Base-by-base conservation (phyloP, 2,329 filamentous ascomycete species). In the Pseudogymnoascus verrucosus region DNA sequence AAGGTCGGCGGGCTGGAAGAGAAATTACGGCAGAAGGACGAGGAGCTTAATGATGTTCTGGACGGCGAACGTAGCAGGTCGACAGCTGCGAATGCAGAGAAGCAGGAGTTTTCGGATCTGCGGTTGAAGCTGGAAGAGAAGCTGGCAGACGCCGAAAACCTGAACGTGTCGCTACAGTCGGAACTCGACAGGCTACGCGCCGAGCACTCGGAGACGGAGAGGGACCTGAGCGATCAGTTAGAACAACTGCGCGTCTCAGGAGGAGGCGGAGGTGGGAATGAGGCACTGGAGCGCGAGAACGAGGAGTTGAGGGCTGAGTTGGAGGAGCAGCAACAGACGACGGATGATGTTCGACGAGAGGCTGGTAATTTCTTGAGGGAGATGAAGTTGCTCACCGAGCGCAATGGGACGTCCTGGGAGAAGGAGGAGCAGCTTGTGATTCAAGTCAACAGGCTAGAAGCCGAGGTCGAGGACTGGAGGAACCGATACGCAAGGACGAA, bases 401-500 rank as follows among this genome's bases (percentile, higher is more conserved):
- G 92, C 69, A 95, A 89, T 70, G 87, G 86, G 67, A 82, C 87
- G 10, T 87, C 89, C 5, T 89, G 90, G 74, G 91, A 96, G 68
- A 89, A 88, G 68, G 93, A 98, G 74, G 86, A 91, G 61, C 85
- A 87, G 69, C 81, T 98, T 67, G 86, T 89, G 63, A 84, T 83
- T 67, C 89, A 89, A 54, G 87, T 97, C 34, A 82, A 89, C 64
- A 80, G 84, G 63, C 82, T 99, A 5, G 91, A 97, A 75, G 80
- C 85, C 21, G 92, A 98, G 73, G 86, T 96, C 57, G 89, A 89
- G 63, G 88, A 93, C 61, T 99, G 95, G 95, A 91, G 92, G 73
- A 86, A 88, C 69, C 89, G 93, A 54, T 98, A 97, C 72, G 89
- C 92, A 26, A 89, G 88, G 68, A 84, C 90, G 39, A 97, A 96